Evolutionary conservation across 805 yeast genomes (phyloP).

Genomic region (Komagataella populi): DNA sequence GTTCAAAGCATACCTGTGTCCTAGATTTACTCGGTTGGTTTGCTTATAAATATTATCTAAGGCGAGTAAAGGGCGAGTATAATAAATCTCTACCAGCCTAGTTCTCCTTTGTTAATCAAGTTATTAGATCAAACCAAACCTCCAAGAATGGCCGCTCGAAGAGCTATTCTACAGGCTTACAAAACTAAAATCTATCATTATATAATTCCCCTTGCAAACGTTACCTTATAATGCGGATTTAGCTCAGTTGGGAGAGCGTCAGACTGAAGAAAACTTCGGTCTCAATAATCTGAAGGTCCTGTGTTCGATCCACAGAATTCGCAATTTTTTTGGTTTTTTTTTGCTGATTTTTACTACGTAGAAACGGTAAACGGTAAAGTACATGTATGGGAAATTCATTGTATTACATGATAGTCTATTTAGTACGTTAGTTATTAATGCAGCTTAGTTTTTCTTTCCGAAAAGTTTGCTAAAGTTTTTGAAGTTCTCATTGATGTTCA

Average conservation of each 20-base stretch:
- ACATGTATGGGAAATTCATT: not conserved
- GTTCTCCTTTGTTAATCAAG: too few relatives aligned
- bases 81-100: too few relatives aligned
- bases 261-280: constrained; percentile 1
- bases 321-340: constrained; percentile 17
- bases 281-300: constrained; percentile 59
- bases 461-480: constrained; percentile 48
- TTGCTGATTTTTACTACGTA: too few relatives aligned
- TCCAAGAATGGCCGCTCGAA: too few relatives aligned
- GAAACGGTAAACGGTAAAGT: too few relatives aligned
- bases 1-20: too few relatives aligned
- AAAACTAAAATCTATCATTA: too few relatives aligned
- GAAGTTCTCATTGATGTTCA: constrained; percentile 56
- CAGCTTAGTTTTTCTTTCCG: constrained; percentile 18
- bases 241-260: constrained; percentile 1
- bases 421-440: not conserved
- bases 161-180: too few relatives aligned
- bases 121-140: too few relatives aligned
- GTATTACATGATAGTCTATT: not conserved
- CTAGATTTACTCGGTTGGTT: too few relatives aligned
- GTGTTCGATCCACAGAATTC: constrained; percentile 78
- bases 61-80: too few relatives aligned
- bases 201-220: not conserved
- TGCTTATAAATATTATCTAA: too few relatives aligned
- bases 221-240: not conserved